phyloP scores from a whole-genome alignment of 805 yeast genomes.

The Candida glaebosa region DNA sequence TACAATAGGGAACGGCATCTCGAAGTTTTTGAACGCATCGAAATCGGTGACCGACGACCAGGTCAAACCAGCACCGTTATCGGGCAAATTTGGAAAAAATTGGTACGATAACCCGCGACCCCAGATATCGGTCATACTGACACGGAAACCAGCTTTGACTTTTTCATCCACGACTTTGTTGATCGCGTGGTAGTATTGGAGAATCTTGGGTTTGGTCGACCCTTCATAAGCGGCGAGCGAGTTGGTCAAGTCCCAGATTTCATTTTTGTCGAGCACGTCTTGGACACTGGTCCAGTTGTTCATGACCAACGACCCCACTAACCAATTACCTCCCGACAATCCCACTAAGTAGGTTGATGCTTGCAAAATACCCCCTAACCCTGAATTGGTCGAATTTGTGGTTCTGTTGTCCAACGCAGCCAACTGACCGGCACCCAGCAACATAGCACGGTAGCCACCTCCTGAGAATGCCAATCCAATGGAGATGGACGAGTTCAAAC shows the following conservation, averaged over 20 bases:
- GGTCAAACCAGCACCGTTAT: conserved; percentile 20
- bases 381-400: conserved; percentile 20
- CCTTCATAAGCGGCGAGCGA: conserved; percentile 21
- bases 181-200: conserved; percentile 18
- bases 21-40: conserved; percentile 29
- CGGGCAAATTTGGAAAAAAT: conserved; percentile 36
- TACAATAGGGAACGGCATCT: conserved; percentile 41
- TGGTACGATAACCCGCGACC: conserved; percentile 72
- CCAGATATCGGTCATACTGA: conserved; percentile 75
- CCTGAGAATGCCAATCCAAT: conserved; percentile 37
- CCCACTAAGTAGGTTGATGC: conserved; percentile 63
- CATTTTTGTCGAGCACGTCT: conserved; percentile 23
- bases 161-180: conserved; percentile 16
- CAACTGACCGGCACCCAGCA: conserved; percentile 40
- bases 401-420: conserved; percentile 38
- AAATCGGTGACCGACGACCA: conserved; percentile 33
- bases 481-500: conserved; percentile 25
- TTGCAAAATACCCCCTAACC: conserved; percentile 40
- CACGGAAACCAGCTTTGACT: conserved; percentile 57
- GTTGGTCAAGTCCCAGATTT: conserved; percentile 61
- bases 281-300: conserved; percentile 34
- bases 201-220: conserved; percentile 23
- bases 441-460: conserved; percentile 40
- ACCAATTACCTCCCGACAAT: conserved; percentile 69
- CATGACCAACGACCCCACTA: conserved; percentile 20